phyloP scores from a whole-genome alignment of 768 basidiomycete species.

The Collybia mongolica region DNA sequence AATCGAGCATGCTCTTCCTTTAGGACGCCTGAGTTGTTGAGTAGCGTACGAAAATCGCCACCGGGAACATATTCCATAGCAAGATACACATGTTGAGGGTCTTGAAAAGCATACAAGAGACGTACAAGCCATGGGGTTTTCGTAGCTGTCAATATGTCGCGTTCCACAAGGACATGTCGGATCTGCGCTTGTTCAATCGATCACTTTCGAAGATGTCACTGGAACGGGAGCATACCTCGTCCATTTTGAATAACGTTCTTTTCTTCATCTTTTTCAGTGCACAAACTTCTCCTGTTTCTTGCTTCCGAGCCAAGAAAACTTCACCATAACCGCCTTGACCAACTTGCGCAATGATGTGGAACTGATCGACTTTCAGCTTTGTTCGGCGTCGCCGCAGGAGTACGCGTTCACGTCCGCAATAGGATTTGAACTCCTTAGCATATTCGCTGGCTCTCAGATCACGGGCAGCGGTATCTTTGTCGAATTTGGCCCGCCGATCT shows the following conservation, averaged over 20 bases:
- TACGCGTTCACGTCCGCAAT: conserved; percentile 92
- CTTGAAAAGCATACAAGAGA: conserved; percentile 96
- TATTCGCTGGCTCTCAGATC: conserved; percentile 56
- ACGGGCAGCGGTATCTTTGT: conserved; percentile 75
- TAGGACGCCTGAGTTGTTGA: conserved; percentile 97
- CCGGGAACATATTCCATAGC: conserved; percentile 99
- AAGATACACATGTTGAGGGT: conserved; percentile 85
- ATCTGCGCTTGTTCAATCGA: conserved; percentile 48
- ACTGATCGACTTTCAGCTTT: conserved; percentile 91
- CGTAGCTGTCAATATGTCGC: conserved; percentile 96
- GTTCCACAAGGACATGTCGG: conserved; percentile 96
- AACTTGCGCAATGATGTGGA: conserved; percentile 98
- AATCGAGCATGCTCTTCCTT: conserved; percentile 97
- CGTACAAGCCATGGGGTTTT: conserved; percentile 97
- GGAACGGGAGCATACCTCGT: conserved; percentile 63
- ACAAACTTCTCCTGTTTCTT: conserved; percentile 94
- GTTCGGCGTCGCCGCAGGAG: conserved; percentile 89
- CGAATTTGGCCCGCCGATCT: conserved; percentile 80
- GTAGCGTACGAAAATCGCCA: conserved; percentile 94
- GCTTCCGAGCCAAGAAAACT: conserved; percentile 93
- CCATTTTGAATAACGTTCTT: conserved; percentile 94
- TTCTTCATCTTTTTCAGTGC: conserved; percentile 98
- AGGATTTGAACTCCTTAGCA: conserved; percentile 84
- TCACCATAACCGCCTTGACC: conserved; percentile 99
- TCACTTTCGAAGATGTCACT: neutral